phyloP scores from a whole-genome alignment of 106 monocot species.

The Dendrobium huoshanense region DNA sequence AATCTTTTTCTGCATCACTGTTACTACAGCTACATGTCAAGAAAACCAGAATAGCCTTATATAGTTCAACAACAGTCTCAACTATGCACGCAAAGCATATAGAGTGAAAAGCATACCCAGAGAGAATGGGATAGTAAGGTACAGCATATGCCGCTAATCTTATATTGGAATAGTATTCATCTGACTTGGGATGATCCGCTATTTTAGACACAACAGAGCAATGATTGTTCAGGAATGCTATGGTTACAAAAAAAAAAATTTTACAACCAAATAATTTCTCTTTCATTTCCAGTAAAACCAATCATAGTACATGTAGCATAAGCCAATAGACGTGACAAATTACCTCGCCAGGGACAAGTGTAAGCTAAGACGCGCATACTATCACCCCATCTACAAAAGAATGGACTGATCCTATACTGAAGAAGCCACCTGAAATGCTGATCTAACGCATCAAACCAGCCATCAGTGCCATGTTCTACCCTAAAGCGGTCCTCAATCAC shows the following conservation, averaged over 20 bases:
- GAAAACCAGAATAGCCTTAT: conserved; percentile 14
- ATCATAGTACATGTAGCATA: not conserved
- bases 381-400: conserved; percentile 98
- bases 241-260: not conserved
- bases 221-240: not conserved
- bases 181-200: conserved; percentile 95
- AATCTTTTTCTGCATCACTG: conserved; percentile 53
- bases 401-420: conserved; percentile 89
- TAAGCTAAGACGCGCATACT: conserved; percentile 92
- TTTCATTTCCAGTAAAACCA: conserved; percentile 4
- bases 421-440: conserved; percentile 92
- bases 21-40: conserved; percentile 40
- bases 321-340: conserved; percentile 6
- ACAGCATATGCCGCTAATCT: conserved; percentile 99
- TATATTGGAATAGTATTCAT: conserved; percentile 88
- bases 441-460: conserved; percentile 81
- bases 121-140: conserved; percentile 76
- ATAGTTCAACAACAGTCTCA: not conserved
- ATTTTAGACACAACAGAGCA: conserved; percentile 13
- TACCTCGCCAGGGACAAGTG: conserved; percentile 99
- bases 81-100: not conserved
- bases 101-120: conserved; percentile 36
- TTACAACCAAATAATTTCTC: not conserved
- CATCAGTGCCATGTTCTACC: conserved; percentile 78
- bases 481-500: conserved; percentile 97